Conservation (phyloP, 2,329 filamentous ascomycete species). For the Fusarium sterilihyphosum region DNA sequence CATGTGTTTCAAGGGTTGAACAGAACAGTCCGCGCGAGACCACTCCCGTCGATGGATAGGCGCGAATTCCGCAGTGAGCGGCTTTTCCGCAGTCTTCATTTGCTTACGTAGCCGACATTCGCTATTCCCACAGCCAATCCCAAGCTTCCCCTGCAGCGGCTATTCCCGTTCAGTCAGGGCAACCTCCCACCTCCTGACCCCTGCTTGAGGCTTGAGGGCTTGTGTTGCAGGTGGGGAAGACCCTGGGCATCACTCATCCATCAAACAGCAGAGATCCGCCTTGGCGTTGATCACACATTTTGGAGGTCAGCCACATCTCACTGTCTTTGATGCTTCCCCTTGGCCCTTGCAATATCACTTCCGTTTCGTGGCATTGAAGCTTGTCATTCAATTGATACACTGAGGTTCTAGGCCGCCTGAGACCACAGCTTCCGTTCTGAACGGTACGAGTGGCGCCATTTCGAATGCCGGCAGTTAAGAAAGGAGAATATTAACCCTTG, state of each 20-base stretch:
- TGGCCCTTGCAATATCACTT: conserved; percentile 10
- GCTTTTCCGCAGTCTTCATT: conserved; percentile 31
- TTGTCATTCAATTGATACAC: conserved; percentile 2
- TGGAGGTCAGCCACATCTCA: conserved; percentile 25
- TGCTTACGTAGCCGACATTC: conserved; percentile 12
- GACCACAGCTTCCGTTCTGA: conserved; percentile 12
- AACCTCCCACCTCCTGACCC: conserved; percentile 32
- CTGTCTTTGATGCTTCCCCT: conserved; percentile 1
- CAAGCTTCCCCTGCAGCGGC: conserved; percentile 1
- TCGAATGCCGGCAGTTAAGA: conserved; percentile 30
- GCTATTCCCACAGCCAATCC: conserved; percentile 5
- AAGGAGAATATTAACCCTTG: not conserved
- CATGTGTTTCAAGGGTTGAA: conserved; percentile 11
- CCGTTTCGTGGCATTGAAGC: conserved; percentile 19
- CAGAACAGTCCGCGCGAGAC: not conserved
- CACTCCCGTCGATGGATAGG: conserved; percentile 27
- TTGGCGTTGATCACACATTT: conserved; percentile 35
- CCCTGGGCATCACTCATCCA: conserved; percentile 28
- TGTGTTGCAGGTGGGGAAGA: conserved; percentile 26
- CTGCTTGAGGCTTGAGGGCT: conserved; percentile 32
- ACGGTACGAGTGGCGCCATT: conserved; percentile 16
- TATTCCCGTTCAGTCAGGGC: conserved; percentile 27
- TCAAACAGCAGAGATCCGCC: conserved; percentile 28
- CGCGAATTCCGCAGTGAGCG: conserved; percentile 34
- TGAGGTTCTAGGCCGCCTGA: conserved; percentile 22